Evolutionary conservation across 352 stramenopile species (phyloP), one percentile per base, ranked within the genome.

Genomic region (Peronospora belbahrii): DNA sequence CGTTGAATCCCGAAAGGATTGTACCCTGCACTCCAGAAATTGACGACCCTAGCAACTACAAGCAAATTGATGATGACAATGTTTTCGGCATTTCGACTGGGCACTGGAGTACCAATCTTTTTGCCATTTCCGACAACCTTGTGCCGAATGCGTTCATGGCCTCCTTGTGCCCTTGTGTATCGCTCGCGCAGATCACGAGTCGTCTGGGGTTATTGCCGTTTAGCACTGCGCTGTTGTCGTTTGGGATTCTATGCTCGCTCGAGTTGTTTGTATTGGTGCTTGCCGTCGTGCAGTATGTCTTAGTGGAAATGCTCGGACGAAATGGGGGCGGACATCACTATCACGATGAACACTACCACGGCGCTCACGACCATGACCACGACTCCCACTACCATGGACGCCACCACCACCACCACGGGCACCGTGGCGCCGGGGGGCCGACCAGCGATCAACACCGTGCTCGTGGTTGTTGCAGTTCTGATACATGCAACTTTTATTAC

Each of bases 111-210:
- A 44, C 53, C 2, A 40, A 40, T 11, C 56, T 84, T 23, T 83
- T 73, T 38, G 43, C 22, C 25, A 79, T 69, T 55, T 69, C 73
- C 42, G 45, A 67, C 22, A 24, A 68, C 45, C 52, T 60, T 37
- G 61, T 80, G 25, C 66, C 68, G 27, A 85, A 85, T 53, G 48
- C 48, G 24, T 28, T 78, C 37, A 75, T 78, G 68, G 49, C 49
- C 6, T 67, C 51, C 13, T 60, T 66, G 33, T 85, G 74, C 51
- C 68, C 70, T 20, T 85, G 74, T 34, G 62, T 85, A 25, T 74
- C 68, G 15, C 17, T 80, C 24, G 68, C 74, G 0, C 74, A 85
- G 40, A 76, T 82, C 45, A 43, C 62, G n/a, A 32, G 48, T 36
- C 66, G 71, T 6, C 56, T 86, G 25, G 67, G 65, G 1, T 52